These are phyloP conservation scores for Bromus sterilis DNA, from an alignment of 176 grass and related monocot species.

Conservation along the genomic window DNA sequence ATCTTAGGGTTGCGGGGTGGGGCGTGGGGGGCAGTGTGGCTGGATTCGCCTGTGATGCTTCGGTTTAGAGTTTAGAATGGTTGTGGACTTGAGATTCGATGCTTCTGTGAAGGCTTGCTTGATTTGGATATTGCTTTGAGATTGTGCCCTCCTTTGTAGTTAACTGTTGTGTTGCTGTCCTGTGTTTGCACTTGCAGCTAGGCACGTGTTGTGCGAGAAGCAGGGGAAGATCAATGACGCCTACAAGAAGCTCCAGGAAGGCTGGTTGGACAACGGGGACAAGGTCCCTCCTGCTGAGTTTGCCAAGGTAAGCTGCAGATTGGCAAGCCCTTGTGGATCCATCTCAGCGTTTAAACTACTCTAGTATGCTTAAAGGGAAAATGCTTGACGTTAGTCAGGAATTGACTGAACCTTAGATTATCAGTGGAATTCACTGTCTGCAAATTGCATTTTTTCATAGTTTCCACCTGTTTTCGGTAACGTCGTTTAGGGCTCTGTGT, in stretches of 20 bases:
- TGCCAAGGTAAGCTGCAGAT: conserved; percentile 46
- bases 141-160: not conserved
- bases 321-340: not conserved
- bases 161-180: conserved; percentile 4
- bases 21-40: not conserved
- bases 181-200: conserved; percentile 49
- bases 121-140: not conserved
- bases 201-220: conserved; percentile 89
- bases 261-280: conserved; percentile 89
- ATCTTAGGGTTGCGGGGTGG: not conserved
- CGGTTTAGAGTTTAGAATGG: not conserved
- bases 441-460: not conserved
- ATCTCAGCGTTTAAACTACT: not conserved
- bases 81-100: not conserved
- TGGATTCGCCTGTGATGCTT: not conserved
- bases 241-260: conserved; percentile 94
- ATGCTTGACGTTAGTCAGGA: not conserved
- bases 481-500: not conserved
- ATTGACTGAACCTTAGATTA: not conserved
- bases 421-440: not conserved
- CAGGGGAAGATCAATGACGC: conserved; percentile 98
- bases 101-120: not conserved
- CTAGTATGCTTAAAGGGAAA: not conserved
- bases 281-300: conserved; percentile 94
- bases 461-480: not conserved